Base-by-base conservation (phyloP, 2,329 filamentous ascomycete species). In the Pyrenophora teres region DNA sequence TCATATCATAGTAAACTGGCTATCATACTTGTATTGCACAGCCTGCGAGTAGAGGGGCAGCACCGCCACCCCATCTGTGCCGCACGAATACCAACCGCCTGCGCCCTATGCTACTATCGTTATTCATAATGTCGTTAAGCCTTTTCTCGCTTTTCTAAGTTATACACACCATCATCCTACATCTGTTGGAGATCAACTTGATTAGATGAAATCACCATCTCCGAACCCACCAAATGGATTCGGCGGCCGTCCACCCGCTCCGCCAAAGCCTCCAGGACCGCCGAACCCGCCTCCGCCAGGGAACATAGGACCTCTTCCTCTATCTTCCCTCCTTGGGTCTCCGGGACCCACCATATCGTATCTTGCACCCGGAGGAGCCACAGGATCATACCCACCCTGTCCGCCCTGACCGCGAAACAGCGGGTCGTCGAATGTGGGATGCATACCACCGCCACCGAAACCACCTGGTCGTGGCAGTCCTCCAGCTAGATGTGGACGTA, bases 371-470 rank as follows among this genome's bases (percentile, higher is more conserved):
- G 91, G 92, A 4, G 94, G 94, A 23, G 85, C 87, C 69, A 87
- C 87, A 1, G 88, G 86, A 67, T 92, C 83, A 65, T 83, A 87
- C 0, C 77, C 79, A 25, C 67, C 68, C 12, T 74, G 73, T 12
- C 76, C 74, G 1, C 78, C 80, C 6, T 77, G 77, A 0, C 87
- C 87, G 5, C 81, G 82, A 69, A 96, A 96, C 40, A 97, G 74
- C 6, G 90, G 91, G 68, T 97, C 92, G 64, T 96, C 91, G 70
- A 96, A 94, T 0, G 92, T 96, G 0, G 94, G 94, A 74, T 97
- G 90, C 94, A 99, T 99, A 0, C 94, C 94, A 8, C 88, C 86
- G 10, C 88, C 86, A 9, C 82, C 82, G 16, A 86, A 83, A n/a
- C 80, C 76, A 18, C 80, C 78, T 4, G 85, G 73, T 0, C 84